These are phyloP conservation scores for Penicillium sclerotigenum DNA, from an alignment of 2,329 filamentous ascomycete species.

Conservation along the genomic window DNA sequence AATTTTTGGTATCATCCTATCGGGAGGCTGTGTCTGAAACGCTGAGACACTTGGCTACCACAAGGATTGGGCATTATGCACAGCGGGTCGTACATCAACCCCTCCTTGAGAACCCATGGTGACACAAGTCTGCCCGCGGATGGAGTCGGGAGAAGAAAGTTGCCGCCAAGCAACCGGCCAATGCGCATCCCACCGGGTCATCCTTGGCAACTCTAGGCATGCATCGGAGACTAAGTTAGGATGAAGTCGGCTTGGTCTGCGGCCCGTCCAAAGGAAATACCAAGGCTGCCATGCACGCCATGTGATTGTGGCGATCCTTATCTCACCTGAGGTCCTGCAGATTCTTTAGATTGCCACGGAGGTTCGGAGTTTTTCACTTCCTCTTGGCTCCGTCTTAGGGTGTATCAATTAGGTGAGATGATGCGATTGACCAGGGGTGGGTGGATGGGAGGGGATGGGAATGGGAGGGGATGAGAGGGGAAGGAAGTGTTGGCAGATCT, in stretches of 20 bases:
- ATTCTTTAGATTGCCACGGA: background rate
- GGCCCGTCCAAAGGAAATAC: background rate
- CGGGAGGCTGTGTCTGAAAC: background rate
- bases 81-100: conserved; percentile 7
- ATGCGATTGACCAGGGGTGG: background rate
- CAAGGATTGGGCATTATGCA: background rate
- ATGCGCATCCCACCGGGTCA: conserved; percentile 15
- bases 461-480: background rate
- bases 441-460: background rate
- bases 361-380: background rate
- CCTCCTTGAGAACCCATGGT: conserved; percentile 6
- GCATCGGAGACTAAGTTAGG: conserved; percentile 7
- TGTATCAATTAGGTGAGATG: conserved; percentile 1
- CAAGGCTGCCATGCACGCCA: background rate
- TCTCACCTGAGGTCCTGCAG: background rate
- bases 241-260: background rate
- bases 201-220: conserved; percentile 14
- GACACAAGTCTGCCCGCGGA: background rate
- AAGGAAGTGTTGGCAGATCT: background rate
- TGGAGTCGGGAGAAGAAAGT: conserved; percentile 5
- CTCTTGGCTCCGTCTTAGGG: conserved; percentile 6
- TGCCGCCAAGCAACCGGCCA: conserved; percentile 18
- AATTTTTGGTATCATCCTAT: background rate
- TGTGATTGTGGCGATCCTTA: conserved; percentile 2
- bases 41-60: conserved; percentile 3